Conservation (phyloP, 176 grass and related monocot species). For the Poa annua region DNA sequence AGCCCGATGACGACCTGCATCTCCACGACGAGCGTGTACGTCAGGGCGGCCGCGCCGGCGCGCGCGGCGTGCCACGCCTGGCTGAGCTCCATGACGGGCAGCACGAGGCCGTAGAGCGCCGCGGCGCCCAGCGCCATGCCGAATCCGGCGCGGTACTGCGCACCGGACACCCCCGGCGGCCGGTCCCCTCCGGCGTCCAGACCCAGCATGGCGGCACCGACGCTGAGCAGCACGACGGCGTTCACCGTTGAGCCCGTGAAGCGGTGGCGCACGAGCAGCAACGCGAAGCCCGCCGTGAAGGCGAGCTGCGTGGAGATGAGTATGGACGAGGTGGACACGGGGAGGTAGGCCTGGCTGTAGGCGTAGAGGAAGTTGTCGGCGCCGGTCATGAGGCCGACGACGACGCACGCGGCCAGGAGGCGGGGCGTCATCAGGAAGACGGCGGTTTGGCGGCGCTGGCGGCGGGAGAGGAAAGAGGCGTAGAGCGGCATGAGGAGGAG, state of each 20-base stretch:
- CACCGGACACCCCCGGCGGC: conserved; percentile 51
- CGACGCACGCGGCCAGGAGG: conserved; percentile 49
- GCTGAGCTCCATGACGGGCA: conserved; percentile 72
- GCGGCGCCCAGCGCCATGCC: conserved; percentile 69
- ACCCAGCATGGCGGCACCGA: conserved; percentile 68
- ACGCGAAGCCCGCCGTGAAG: conserved; percentile 73
- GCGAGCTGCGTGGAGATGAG: conserved; percentile 81
- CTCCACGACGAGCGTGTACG: conserved; percentile 77
- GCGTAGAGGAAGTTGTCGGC: conserved; percentile 75
- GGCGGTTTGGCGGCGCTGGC: not conserved
- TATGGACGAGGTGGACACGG: conserved; percentile 82
- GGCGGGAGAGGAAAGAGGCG: conserved; percentile 47
- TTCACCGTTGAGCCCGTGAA: conserved; percentile 74
- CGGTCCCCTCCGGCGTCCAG: conserved; percentile 57
- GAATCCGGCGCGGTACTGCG: conserved; percentile 71
- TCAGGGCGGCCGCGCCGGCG: conserved; percentile 30
- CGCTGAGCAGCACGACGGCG: conserved; percentile 76
- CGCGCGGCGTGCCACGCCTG: conserved; percentile 61
- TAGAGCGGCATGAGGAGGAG: conserved; percentile 64
- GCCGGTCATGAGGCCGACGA: conserved; percentile 64
- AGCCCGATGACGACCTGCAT: conserved; percentile 80
- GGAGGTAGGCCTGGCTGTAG: conserved; percentile 71
- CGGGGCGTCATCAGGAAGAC: conserved; percentile 58
- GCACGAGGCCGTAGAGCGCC: conserved; percentile 59
- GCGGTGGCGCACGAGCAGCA: conserved; percentile 72